These are phyloP conservation scores for Curvularia eragrostidis DNA, from an alignment of 2,329 filamentous ascomycete species.

Conservation along the genomic window DNA sequence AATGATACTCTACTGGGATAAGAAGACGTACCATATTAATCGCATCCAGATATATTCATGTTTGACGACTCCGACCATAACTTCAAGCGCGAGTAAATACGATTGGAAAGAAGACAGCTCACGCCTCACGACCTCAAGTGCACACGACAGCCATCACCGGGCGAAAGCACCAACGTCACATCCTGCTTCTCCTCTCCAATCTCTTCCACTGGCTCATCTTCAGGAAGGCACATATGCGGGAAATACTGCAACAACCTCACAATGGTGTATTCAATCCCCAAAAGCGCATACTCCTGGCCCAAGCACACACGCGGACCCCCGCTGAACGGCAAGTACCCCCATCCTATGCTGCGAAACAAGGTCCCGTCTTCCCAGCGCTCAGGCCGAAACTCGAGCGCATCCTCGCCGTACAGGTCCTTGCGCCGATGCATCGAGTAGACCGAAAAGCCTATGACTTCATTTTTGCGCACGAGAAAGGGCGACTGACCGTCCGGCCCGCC, in stretches of 20 bases:
- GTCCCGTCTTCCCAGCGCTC: constrained; percentile 44
- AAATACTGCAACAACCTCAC: background rate
- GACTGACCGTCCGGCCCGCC: constrained; percentile 39
- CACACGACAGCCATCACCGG: background rate
- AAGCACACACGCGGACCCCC: constrained; percentile 40
- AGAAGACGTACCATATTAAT: background rate
- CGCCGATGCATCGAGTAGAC: constrained; percentile 44
- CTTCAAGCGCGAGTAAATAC: too few species aligned
- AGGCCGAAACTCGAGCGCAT: constrained; percentile 45
- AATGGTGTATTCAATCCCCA: background rate
- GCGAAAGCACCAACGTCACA: background rate
- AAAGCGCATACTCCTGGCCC: constrained; percentile 13
- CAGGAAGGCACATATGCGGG: background rate
- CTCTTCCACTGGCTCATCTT: constrained; percentile 4
- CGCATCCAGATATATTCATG: background rate
- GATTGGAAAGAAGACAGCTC: too few species aligned
- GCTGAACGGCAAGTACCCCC: constrained; percentile 42
- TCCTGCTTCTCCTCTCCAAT: background rate
- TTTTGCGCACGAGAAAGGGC: constrained; percentile 43
- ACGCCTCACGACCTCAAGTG: background rate
- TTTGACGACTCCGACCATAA: too few species aligned
- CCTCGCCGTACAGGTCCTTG: constrained; percentile 45
- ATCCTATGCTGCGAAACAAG: constrained; percentile 17
- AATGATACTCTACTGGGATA: background rate
- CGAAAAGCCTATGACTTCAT: constrained; percentile 28